Evolutionary conservation across 148 eudicot genomes (phyloP).

Genomic region (Nyssa sinensis): DNA sequence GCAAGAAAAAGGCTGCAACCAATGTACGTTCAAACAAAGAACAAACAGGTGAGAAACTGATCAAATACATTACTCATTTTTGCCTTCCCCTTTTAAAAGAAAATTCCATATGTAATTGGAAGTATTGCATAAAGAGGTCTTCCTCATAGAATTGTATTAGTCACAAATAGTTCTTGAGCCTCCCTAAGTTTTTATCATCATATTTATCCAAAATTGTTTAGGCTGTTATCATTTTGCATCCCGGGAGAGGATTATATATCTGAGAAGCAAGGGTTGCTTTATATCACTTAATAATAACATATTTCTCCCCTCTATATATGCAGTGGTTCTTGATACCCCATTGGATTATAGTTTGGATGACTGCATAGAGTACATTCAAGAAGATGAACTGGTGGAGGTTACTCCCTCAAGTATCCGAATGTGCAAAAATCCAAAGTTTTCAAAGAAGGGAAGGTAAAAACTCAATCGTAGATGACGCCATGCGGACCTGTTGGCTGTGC

Average conservation of each 20-base stretch:
- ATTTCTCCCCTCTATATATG: conserved; percentile 15
- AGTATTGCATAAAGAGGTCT: too few species aligned
- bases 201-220: too few species aligned
- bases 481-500: conserved; percentile 1
- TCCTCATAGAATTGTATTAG: too few species aligned
- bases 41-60: conserved; percentile 53
- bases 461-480: not conserved
- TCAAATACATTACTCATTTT: conserved; percentile 5
- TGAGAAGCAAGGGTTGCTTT: not conserved
- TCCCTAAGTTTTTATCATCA: not conserved
- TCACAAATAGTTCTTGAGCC: not conserved
- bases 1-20: conserved; percentile 98
- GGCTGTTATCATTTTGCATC: not conserved
- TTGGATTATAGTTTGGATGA: conserved; percentile 89
- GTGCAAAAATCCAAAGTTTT: conserved; percentile 81
- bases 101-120: not conserved
- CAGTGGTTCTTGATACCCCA: conserved; percentile 90
- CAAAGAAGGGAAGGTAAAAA: conserved; percentile 45
- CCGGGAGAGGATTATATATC: not conserved
- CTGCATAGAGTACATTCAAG: conserved; percentile 98
- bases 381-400: conserved; percentile 96
- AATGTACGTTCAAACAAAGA: conserved; percentile 96
- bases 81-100: not conserved
- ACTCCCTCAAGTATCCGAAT: conserved; percentile 84
- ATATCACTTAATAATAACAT: not conserved